Evolutionary conservation across 1,284 basidiomycete species (phyloP), one percentile per base, ranked within the genome.

Genomic region (Ganoderma lingzhi): DNA sequence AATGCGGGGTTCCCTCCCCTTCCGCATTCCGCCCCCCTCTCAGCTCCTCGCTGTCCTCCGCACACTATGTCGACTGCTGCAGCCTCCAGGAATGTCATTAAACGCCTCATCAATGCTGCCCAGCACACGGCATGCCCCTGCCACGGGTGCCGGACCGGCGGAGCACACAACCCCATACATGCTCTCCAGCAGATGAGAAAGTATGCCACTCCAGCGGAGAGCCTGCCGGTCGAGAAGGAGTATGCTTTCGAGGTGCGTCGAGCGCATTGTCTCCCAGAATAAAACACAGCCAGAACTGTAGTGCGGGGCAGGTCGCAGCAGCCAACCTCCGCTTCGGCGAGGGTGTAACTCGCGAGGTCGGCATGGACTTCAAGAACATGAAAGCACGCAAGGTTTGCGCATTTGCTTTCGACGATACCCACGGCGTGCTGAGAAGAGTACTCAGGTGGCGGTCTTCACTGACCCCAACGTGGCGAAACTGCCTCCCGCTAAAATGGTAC

Each of bases 321-420:
- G 93, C 94, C 63, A 97, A 96, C 79, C 83, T 98, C 69, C 86
- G 96, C 64, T 97, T 96, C 78, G 95, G 95, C 2, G 92, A 95
- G 71, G 94, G 95, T 51, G 95, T 96, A 58, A 97, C 96, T 5
- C 86, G 87, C 39, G 96, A 98, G 82, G 94, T 98, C 63, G 97
- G 96, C 32, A 95, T 96, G 93, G 96, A 97, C 81, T 87, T 97
- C 74, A 93, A 93, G 85, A 96, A 96, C 81, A 92, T 95, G 92
- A 93, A 91, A 65, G 93, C 95, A 8, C 87, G 87, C 75, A 95
- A 94, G 86, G 93, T 91, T 72, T 19, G 78, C 14, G 23, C 23
- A 6, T 44, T 30, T 14, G 3, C 15, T 8, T 30, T 3, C 6
- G 12, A 19, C 10, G 10, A 39, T 39, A n/a, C 23, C 19, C 23